Percentiles rank a stretch among this genome's conserved stretches.
phyloP scores from a whole-genome alignment of 2,329 filamentous ascomycete genomes.

The Fusarium irregulare region DNA sequence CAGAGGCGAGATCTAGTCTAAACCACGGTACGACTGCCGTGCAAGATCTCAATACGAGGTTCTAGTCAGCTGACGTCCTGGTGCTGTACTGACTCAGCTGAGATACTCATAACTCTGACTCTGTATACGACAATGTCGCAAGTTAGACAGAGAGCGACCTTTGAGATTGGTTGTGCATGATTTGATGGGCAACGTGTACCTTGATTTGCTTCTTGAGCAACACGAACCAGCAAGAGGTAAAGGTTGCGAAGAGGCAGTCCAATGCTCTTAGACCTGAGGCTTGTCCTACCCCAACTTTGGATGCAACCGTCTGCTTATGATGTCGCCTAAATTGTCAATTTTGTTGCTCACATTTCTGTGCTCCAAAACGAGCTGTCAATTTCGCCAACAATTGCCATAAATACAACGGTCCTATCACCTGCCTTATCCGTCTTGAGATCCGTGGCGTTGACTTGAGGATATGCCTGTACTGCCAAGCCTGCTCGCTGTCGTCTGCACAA shows the following conservation, averaged over 20 bases:
- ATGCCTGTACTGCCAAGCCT: slow-evolving; percentile 19
- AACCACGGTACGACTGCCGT: not conserved
- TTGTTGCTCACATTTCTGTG: not conserved
- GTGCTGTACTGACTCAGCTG: slow-evolving; percentile 7
- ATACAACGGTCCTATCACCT: slow-evolving; percentile 18
- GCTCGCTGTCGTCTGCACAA: not conserved
- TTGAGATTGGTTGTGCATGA: not conserved
- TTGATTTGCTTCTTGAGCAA: not conserved
- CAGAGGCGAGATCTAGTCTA: slow-evolving; percentile 27
- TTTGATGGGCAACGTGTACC: not conserved
- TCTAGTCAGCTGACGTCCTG: slow-evolving; percentile 19
- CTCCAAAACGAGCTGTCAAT: slow-evolving; percentile 27
- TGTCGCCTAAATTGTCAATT: not conserved
- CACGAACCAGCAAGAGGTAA: not conserved
- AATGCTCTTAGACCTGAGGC: slow-evolving; percentile 1
- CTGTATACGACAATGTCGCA: not conserved
- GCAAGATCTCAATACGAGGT: slow-evolving; percentile 11
- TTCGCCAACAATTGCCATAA: slow-evolving; percentile 22
- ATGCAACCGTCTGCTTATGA: slow-evolving; percentile 15
- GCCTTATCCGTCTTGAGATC: slow-evolving; percentile 24
- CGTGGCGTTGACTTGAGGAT: slow-evolving; percentile 20
- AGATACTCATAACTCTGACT: not conserved
- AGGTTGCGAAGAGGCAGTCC: not conserved
- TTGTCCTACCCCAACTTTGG: not conserved
- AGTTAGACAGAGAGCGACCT: not conserved